phyloP scores from a whole-genome alignment of 495 filamentous ascomycete species.

The Podospora fimiseda region DNA sequence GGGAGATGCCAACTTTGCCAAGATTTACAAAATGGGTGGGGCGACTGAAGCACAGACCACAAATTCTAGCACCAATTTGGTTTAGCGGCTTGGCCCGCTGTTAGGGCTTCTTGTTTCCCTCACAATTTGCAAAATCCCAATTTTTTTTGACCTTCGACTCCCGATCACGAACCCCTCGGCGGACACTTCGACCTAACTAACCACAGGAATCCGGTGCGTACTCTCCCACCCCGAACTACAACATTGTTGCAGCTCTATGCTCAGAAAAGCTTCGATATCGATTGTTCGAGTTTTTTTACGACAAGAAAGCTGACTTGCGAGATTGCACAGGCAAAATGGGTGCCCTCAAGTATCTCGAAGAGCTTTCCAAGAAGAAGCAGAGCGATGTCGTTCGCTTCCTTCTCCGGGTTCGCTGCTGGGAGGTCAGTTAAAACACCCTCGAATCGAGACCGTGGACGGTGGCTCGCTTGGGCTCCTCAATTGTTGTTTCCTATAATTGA shows the following conservation, averaged over 20 bases:
- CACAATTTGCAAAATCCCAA: slow-evolving; percentile 23
- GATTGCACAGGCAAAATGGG: slow-evolving; percentile 58
- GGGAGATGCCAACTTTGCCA: not conserved
- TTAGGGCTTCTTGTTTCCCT: slow-evolving; percentile 29
- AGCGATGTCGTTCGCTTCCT: slow-evolving; percentile 98
- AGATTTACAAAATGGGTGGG: slow-evolving; percentile 2
- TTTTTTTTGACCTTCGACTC: slow-evolving; percentile 21
- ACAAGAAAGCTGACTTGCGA: slow-evolving; percentile 9
- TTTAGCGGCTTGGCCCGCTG: slow-evolving; percentile 10
- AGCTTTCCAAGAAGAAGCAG: slow-evolving; percentile 99
- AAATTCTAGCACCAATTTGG: slow-evolving; percentile 3
- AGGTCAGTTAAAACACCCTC: slow-evolving; percentile 70
- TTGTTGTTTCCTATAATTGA: not conserved
- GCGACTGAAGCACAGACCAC: slow-evolving; percentile 11
- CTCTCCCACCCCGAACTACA: slow-evolving; percentile 4
- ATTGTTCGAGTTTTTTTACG: slow-evolving; percentile 9
- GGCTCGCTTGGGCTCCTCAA: slow-evolving; percentile 4
- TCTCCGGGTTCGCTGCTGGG: slow-evolving; percentile 99
- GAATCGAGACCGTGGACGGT: slow-evolving; percentile 24
- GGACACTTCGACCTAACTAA: slow-evolving; percentile 26
- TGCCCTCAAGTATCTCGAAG: slow-evolving; percentile 98
- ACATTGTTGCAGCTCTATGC: not conserved
- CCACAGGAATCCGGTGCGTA: slow-evolving; percentile 29
- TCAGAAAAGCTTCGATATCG: slow-evolving; percentile 4
- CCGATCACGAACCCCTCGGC: slow-evolving; percentile 19